Evolutionary conservation across 2,329 filamentous ascomycete species (phyloP), one percentile per base, ranked within the genome.

Genomic region (Rhynchosporium secalis): DNA sequence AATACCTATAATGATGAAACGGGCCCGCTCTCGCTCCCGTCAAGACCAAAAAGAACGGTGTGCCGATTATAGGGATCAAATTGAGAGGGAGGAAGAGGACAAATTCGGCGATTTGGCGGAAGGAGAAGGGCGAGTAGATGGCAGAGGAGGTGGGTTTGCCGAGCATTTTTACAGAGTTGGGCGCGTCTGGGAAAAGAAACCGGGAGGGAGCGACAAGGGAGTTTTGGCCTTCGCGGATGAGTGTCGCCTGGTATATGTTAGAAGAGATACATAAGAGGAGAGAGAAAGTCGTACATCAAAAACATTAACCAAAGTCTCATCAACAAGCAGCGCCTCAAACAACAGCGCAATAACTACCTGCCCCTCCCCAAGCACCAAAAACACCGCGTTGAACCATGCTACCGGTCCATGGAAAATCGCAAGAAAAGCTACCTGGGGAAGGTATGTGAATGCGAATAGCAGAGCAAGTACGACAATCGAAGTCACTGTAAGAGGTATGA

Each of bases 1-100:
- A 97, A 81, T 95, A 97, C 62, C 95, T 82, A 80, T 93, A 95
- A 70, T 97, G 93, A 60, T 95, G 88, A 33, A 98, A 84, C 38
- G 94, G 95, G 0, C 95, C 94, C 4, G 92, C 86, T 31, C 94
- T 83, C 52, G 93, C 91, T 1, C 94, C 95, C 0, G 93, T 97
- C 68, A 96, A 83, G 61, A 96, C 76, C 64, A 99, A 83, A 74
- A 97, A 99, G 65, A 95, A 82, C 0, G 91, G 91, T 0, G 90
- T 89, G 15, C 94, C 94, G 13, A 92, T 84, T 52, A 89, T 85
- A 0, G 94, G 94, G 15, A 98, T 84, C 28, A 99, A 85, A 74
- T 96, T 98, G 63, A 99, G 83, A 1, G 95, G 90, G 1, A 93
- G 80, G 71, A 88, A 87, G 36, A 91, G 70, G 41, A 96, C 79